Base-by-base conservation (phyloP, 108 stramenopile genomes). In the Cyclotella baltica region DNA sequence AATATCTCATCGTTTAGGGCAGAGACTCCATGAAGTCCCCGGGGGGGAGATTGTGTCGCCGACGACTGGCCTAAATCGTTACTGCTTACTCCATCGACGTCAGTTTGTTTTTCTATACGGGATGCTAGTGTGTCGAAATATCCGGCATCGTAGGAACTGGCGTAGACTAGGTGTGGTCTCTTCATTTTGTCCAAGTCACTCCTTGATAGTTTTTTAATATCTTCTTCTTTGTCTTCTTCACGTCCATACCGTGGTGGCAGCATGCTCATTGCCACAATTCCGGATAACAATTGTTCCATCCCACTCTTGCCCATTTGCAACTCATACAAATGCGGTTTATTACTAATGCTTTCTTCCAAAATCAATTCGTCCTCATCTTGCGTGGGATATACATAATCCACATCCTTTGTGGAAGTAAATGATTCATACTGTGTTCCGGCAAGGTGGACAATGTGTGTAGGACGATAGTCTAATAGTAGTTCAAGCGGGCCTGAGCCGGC, bases 401-500 rank as follows among this genome's bases (percentile, higher is more conserved):
- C 31, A 50, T 87, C 61, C 13, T 73, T 77, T 40, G 87, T 78
- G 35, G 70, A 77, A 28, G 85, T 63, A 43, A 83, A 63, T 6
- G 87, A 80, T 48, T 87, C 88, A 0, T 87, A 80, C 38, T 80
- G 76, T 18, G 80, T 72, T n/a, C 80, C 70, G 15, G 89, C 84
- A 57, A 94, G 72, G 68, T 94, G 93, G 0, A 94, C 90, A 56
- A 94, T 76, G 70, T 94, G 93, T 0, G 93, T 92, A 5, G 93
- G 90, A 55, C 83, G 66, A 73, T 83, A 84, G 16, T 77, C 63
- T 13, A 64, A 34, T 10, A 86, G 10, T 35, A 78, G 33, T 15
- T 81, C 53, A 10, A 86, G 55, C 8, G 75, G 68, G 18, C 80
- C 80, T 10, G 64, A 64, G 30, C 79, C 79, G 5, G 65, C n/a